Conservation (phyloP, 768 basidiomycete genomes). For the Sporobolomyces pararoseus region DNA sequence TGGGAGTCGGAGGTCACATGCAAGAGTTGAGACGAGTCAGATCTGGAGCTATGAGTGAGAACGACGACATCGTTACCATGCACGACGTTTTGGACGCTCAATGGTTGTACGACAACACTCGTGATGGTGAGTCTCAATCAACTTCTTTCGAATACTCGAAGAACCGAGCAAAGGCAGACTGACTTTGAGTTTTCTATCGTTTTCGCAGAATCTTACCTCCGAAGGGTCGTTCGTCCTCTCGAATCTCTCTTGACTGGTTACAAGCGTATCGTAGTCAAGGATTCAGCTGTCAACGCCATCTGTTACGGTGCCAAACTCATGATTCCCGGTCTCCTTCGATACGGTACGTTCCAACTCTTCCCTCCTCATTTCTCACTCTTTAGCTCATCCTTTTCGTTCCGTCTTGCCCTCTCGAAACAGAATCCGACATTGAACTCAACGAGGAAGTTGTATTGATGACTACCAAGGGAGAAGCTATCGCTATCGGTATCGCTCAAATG, state of each 20-base stretch:
- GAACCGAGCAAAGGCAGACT: too few relatives aligned
- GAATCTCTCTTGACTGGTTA: constrained; percentile 92
- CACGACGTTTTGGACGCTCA: constrained; percentile 99
- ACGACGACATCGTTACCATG: constrained; percentile 98
- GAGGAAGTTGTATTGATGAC: constrained; percentile 99
- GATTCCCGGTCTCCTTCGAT: constrained; percentile 96
- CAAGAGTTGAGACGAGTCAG: constrained; percentile 93
- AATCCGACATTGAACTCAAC: constrained; percentile 85
- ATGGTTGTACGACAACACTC: constrained; percentile 94
- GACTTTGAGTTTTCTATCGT: too few relatives aligned
- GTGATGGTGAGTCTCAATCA: constrained; percentile 77
- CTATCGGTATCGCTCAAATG: constrained; percentile 63
- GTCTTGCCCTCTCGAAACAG: constrained; percentile 26
- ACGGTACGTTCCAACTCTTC: constrained; percentile 53
- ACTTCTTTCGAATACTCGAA: too few relatives aligned
- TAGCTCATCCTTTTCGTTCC: background rate
- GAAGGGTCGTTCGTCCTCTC: constrained; percentile 87
- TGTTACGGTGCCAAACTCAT: constrained; percentile 99
- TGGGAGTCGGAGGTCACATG: constrained; percentile 99
- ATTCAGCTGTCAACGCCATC: constrained; percentile 97
- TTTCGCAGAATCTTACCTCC: constrained; percentile 83
- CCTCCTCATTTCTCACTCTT: background rate
- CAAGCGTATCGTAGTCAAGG: constrained; percentile 98
- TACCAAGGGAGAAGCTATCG: constrained; percentile 69
- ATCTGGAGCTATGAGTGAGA: constrained; percentile 93